Conservation (phyloP, 2,329 filamentous ascomycete genomes). For the Fusarium sp. region DNA sequence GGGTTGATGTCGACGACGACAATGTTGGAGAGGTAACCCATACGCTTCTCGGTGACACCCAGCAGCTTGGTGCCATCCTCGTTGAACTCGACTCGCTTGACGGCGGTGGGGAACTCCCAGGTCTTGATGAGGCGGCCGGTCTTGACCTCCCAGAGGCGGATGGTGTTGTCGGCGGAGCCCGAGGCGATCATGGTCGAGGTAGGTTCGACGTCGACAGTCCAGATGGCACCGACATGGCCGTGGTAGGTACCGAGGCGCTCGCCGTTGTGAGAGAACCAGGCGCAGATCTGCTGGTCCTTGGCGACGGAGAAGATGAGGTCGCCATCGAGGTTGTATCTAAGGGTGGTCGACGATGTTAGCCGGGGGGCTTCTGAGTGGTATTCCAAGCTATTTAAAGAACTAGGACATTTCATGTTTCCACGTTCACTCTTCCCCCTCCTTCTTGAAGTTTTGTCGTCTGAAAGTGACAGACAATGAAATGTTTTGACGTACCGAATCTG, state of each 20-base stretch:
- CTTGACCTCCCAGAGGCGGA: constrained; percentile 95
- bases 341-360: constrained; percentile 25
- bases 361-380: constrained; percentile 15
- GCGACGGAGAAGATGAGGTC: constrained; percentile 95
- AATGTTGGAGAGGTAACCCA: constrained; percentile 94
- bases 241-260: constrained; percentile 96
- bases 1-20: constrained; percentile 88
- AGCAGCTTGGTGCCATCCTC: constrained; percentile 90
- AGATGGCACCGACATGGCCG: constrained; percentile 96
- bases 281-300: constrained; percentile 97
- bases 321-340: constrained; percentile 89
- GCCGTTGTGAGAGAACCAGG: constrained; percentile 97
- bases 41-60: constrained; percentile 97
- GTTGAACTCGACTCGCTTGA: constrained; percentile 98
- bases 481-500: constrained; percentile 76
- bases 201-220: constrained; percentile 97
- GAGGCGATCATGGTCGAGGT: constrained; percentile 91
- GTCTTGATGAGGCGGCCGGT: constrained; percentile 92
- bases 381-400: constrained; percentile 4
- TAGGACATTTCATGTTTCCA: constrained; percentile 5
- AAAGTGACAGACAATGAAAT: neutral
- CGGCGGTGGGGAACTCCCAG: constrained; percentile 96
- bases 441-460: neutral
- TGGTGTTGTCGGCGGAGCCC: constrained; percentile 97
- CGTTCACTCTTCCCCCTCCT: constrained; percentile 8